Evolutionary conservation across 2,329 filamentous ascomycete genomes (phyloP), one percentile per base, ranked within the genome.

Genomic region (Phialophora verrucosa): DNA sequence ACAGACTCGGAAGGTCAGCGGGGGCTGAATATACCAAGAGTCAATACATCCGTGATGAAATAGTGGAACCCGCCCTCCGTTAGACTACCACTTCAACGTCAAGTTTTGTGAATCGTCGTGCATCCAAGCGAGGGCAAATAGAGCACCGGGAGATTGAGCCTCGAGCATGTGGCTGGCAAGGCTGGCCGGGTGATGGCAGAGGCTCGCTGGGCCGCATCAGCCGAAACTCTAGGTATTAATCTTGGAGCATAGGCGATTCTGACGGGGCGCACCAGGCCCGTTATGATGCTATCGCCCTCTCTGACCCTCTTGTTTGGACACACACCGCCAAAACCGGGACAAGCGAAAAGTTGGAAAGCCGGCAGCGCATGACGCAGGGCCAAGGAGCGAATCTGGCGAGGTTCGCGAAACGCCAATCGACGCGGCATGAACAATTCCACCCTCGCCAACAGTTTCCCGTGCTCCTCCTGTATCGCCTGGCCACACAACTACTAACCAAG

Each of bases 341-440:
- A 56, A 56, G n/a, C 53, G 32, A 38, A 31, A 56, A 56, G 53
- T 55, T 55, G 53, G 53, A 11, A 31, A 29, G 17, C 23, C 44
- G n/a, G 58, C 10, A 38, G 8, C 44, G 27, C 59, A 61, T 61
- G 60, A 62, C 60, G 60, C 60, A 50, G 60, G 35, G 59, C 47
- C 59, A 61, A 54, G 59, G 17, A 38, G 17, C 38, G 38, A 44
- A 44, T 44, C 38, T 38, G 47, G 47, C 49, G 50, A 38, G 35
- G 29, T 53, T 44, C 35, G 17, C 17, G 11, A 56, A 56, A n/a
- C 60, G 31, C 60, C 60, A 62, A 62, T 56, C 60, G 50, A 56
- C 60, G 60, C 60, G 60, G 31, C 25, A 58, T 27, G 17, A 27
- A 58, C 38, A 54, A 23, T 23, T 31, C 53, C 60, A 49, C 60